Evolutionary conservation across 75 land plant genomes (phyloP).

Genomic region (Pinus albicaulis): DNA sequence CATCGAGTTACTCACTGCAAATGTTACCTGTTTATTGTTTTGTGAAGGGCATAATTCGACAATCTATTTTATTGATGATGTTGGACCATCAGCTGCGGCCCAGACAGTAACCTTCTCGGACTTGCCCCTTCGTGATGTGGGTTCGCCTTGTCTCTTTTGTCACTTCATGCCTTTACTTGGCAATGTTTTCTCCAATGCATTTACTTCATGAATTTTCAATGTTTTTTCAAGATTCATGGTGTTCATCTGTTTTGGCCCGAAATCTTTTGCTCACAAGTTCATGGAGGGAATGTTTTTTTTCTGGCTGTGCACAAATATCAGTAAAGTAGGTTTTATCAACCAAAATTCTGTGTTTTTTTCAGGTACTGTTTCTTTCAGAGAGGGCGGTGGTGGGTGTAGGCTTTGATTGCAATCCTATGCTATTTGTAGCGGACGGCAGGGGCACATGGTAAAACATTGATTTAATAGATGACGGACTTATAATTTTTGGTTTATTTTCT

Average conservation of each 20-base stretch:
- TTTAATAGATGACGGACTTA: not conserved
- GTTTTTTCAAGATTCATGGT: not conserved
- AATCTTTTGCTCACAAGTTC: not conserved
- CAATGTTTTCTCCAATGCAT: not conserved
- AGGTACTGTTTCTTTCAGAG: conserved; percentile 92
- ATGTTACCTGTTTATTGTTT: conserved; percentile 9
- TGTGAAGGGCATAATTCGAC: conserved; percentile 92
- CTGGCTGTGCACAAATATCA: not conserved
- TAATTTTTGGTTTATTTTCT: not conserved
- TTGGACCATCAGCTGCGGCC: conserved; percentile 84
- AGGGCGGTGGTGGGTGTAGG: conserved; percentile 88
- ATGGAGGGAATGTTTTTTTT: not conserved
- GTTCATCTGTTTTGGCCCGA: not conserved
- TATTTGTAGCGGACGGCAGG: conserved; percentile 73
- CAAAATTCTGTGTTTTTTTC: conserved; percentile 9
- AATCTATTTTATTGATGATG: conserved; percentile 89
- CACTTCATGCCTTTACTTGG: conserved; percentile 12
- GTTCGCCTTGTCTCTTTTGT: conserved; percentile 59
- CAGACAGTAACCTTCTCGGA: conserved; percentile 76
- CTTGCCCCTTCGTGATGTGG: conserved; percentile 99
- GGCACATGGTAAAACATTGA: conserved; percentile 71
- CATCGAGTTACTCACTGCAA: conserved; percentile 1
- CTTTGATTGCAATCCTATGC: conserved; percentile 96
- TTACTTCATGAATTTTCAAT: conserved; percentile 1
- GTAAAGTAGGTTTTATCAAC: not conserved